Conservation (phyloP, 495 filamentous ascomycete species). For the Extremus antarcticus region DNA sequence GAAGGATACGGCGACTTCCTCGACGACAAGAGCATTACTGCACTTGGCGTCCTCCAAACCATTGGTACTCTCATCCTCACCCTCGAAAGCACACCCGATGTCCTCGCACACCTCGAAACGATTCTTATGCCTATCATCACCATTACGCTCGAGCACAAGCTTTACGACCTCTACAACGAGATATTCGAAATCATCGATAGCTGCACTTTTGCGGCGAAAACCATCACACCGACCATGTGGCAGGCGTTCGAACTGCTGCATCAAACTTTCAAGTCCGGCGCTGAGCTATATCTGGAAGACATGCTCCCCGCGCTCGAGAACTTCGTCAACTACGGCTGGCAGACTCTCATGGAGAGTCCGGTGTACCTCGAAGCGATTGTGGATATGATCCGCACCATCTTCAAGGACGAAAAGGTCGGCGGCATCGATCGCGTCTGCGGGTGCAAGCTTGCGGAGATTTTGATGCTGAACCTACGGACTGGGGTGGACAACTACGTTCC, state of each 20-base stretch:
- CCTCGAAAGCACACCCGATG: conserved; percentile 89
- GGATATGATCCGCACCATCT: conserved; percentile 67
- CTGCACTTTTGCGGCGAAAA: conserved; percentile 96
- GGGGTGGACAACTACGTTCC: conserved; percentile 76
- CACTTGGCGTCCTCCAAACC: conserved; percentile 89
- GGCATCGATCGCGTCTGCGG: conserved; percentile 95
- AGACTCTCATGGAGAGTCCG: conserved; percentile 69
- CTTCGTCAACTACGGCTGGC: conserved; percentile 81
- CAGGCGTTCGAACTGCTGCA: conserved; percentile 94
- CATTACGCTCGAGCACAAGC: conserved; percentile 92
- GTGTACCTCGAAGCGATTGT: conserved; percentile 77
- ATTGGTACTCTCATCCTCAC: conserved; percentile 96
- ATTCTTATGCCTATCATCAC: conserved; percentile 94
- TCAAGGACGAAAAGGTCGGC: conserved; percentile 76
- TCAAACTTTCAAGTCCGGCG: conserved; percentile 89
- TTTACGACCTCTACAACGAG: conserved; percentile 95
- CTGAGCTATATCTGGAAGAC: conserved; percentile 95
- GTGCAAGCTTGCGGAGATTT: conserved; percentile 94
- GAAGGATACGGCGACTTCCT: conserved; percentile 84
- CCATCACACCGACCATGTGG: conserved; percentile 95
- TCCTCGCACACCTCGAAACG: conserved; percentile 84
- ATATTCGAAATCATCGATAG: conserved; percentile 98
- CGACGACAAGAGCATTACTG: conserved; percentile 97
- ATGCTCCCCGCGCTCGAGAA: conserved; percentile 98
- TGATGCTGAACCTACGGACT: conserved; percentile 93